A percentile compares a stretch with the other conserved stretches of the same genome.
These are phyloP conservation scores for Lipomyces starkeyi DNA, from an alignment of 805 yeast genomes.

Conservation along the genomic window DNA sequence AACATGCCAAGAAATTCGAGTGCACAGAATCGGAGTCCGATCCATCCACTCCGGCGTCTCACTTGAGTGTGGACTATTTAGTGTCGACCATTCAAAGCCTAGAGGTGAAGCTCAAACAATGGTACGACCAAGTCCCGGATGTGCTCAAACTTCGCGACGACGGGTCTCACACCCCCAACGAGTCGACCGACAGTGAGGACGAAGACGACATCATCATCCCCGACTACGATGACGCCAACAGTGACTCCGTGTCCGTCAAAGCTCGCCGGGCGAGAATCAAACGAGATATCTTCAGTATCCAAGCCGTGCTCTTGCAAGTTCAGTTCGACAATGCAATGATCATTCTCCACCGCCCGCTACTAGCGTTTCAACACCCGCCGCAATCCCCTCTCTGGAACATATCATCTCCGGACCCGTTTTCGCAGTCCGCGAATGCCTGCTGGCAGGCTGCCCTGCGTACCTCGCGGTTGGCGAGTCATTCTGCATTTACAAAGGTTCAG, in stretches of 20 bases:
- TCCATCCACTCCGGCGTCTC: not conserved
- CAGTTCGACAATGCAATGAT: constrained; percentile 30
- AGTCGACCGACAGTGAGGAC: constrained; percentile 13
- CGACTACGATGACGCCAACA: constrained; percentile 12
- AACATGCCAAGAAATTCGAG: not conserved
- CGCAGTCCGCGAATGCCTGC: constrained; percentile 22
- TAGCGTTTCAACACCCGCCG: constrained; percentile 13
- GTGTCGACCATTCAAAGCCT: constrained; percentile 15
- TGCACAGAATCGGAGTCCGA: not conserved
- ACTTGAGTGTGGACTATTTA: constrained; percentile 7
- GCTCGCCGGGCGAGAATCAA: constrained; percentile 16
- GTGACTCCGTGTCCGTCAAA: constrained; percentile 3
- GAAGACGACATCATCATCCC: constrained; percentile 11
- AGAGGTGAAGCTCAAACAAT: constrained; percentile 19
- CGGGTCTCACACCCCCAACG: constrained; percentile 11
- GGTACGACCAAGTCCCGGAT: constrained; percentile 23
- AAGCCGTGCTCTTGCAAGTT: constrained; percentile 27
- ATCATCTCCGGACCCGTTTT: constrained; percentile 17
- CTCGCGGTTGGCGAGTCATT: constrained; percentile 19
- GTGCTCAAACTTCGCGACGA: constrained; percentile 18
- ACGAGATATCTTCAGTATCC: constrained; percentile 19
- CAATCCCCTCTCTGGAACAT: constrained; percentile 2
- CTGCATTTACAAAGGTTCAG: constrained; percentile 19
- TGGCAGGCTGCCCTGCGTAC: constrained; percentile 31
- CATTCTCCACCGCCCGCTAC: constrained; percentile 28